Evolutionary conservation across 1,284 basidiomycete species (phyloP).

Genomic region (Malassezia obtusa): DNA sequence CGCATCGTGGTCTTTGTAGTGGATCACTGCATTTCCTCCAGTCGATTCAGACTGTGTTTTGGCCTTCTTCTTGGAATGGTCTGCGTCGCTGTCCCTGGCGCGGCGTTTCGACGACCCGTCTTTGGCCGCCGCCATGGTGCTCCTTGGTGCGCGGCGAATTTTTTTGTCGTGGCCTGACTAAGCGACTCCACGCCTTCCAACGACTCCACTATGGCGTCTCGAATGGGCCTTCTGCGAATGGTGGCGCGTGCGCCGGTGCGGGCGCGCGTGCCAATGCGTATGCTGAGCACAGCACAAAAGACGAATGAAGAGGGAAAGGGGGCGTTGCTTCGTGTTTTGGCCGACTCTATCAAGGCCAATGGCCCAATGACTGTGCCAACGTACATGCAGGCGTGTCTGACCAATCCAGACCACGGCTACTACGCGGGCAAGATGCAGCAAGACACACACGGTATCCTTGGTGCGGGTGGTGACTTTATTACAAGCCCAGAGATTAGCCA

Average conservation of each 20-base stretch:
- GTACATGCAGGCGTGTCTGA: conserved; percentile 44
- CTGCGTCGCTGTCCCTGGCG: not conserved
- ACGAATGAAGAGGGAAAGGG: not conserved
- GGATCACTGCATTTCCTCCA: not conserved
- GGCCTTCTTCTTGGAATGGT: conserved; percentile 2
- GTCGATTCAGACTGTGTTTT: not conserved
- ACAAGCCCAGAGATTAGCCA: conserved; percentile 96
- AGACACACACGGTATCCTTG: conserved; percentile 60
- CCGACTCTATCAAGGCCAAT: conserved; percentile 16
- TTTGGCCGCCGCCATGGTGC: not conserved
- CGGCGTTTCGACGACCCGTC: conserved; percentile 10
- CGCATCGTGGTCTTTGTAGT: not conserved
- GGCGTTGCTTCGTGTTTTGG: conserved; percentile 4
- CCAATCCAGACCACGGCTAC: conserved; percentile 44
- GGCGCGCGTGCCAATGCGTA: not conserved
- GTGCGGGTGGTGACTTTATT: conserved; percentile 79
- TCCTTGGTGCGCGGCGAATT: not conserved
- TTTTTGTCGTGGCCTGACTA: not conserved
- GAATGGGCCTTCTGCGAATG: not conserved
- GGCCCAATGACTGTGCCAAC: conserved; percentile 44
- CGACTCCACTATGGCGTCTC: not conserved
- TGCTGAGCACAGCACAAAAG: not conserved
- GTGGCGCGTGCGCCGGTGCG: not conserved
- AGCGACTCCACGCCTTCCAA: not conserved
- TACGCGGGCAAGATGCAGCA: conserved; percentile 21